A percentile compares a stretch with the other conserved stretches of the same genome.
Evolutionary conservation across 108 stramenopile species (phyloP).

Genomic region (Skeletonema marinoi): DNA sequence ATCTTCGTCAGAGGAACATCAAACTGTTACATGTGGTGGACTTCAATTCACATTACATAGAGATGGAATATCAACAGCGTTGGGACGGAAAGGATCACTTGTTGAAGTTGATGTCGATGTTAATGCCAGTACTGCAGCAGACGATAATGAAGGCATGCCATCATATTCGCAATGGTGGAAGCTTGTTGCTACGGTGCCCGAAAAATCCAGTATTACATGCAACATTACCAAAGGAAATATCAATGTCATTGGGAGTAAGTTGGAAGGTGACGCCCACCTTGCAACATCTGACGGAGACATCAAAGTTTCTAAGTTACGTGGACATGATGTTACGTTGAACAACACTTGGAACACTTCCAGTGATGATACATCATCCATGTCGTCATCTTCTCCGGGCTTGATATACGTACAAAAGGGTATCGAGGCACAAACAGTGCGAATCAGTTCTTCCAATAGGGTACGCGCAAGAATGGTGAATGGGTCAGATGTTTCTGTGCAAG

Average conservation of each 20-base stretch:
- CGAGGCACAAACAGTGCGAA: conserved; percentile 60
- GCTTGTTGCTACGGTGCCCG: conserved; percentile 67
- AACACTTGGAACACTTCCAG: not conserved
- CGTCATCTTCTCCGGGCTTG: conserved; percentile 2
- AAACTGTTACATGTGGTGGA: conserved; percentile 4
- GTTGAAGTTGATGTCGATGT: conserved; percentile 23
- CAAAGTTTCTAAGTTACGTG: conserved; percentile 66
- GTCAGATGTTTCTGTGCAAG: conserved; percentile 38
- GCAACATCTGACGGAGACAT: conserved; percentile 60
- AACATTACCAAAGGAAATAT: conserved; percentile 55
- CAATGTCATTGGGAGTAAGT: conserved; percentile 52
- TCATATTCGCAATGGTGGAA: not conserved
- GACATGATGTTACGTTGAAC: conserved; percentile 60
- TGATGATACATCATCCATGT: not conserved
- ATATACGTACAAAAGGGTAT: conserved; percentile 63
- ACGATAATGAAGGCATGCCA: not conserved
- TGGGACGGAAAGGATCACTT: conserved; percentile 25
- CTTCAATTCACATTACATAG: conserved; percentile 16
- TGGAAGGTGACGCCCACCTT: conserved; percentile 76
- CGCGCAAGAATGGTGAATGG: conserved; percentile 84
- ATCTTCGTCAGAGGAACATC: not conserved
- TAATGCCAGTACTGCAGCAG: not conserved
- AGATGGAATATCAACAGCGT: conserved; percentile 28
- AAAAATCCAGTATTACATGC: conserved; percentile 73
- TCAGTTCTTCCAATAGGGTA: conserved; percentile 50